Conservation (phyloP, 2,329 filamentous ascomycete genomes). For the Penicillium nordicum region DNA sequence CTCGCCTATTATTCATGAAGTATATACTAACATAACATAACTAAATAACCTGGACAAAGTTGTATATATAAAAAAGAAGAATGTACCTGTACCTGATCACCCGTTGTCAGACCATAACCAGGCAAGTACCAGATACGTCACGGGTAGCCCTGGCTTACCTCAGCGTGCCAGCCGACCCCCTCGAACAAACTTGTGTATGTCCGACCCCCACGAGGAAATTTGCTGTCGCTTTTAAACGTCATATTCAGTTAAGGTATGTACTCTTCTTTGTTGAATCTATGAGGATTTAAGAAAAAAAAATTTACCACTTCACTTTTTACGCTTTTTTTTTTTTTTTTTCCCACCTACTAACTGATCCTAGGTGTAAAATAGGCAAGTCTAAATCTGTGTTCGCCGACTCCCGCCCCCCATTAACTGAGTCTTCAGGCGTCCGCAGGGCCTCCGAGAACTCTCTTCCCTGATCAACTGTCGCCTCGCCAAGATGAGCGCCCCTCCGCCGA, state of each 20-base stretch:
- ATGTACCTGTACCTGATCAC: constrained; percentile 9
- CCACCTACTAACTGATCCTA: constrained; percentile 3
- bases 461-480: constrained; percentile 47
- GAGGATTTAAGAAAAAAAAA: constrained; percentile 3
- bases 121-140: constrained; percentile 12
- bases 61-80: background rate
- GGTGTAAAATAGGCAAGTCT: constrained; percentile 19
- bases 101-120: background rate
- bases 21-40: background rate
- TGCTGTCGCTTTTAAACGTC: constrained; percentile 10
- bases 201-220: constrained; percentile 13
- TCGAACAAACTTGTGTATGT: constrained; percentile 10
- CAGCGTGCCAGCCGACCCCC: constrained; percentile 10
- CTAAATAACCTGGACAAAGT: too few species aligned
- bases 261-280: background rate
- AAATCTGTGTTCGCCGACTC: constrained; percentile 20
- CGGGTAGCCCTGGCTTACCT: constrained; percentile 13
- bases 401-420: constrained; percentile 17
- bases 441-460: constrained; percentile 19
- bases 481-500: constrained; percentile 78
- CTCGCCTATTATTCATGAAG: background rate
- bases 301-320: background rate
- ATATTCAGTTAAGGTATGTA: constrained; percentile 9
- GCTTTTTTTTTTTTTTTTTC: background rate
- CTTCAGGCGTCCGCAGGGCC: constrained; percentile 24